Percentiles rank a stretch among this genome's conserved stretches.
Evolutionary conservation across 2,329 filamentous ascomycete species (phyloP).

Genomic region (Botrytis fragariae): DNA sequence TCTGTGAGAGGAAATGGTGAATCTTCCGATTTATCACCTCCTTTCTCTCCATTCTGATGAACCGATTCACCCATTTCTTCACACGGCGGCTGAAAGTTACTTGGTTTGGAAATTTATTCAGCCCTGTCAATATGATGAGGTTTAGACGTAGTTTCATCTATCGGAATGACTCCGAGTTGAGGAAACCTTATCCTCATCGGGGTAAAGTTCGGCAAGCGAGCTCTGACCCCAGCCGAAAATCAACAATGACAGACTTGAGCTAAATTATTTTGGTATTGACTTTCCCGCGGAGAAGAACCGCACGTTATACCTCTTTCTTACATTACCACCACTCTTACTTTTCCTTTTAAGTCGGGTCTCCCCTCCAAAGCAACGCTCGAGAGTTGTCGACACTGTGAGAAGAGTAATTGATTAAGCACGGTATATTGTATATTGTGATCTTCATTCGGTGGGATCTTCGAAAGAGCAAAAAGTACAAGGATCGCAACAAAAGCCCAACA

Average conservation of each 20-base stretch:
- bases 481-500: constrained; percentile 23
- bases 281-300: not conserved
- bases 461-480: constrained; percentile 4
- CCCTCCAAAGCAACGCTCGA: not conserved
- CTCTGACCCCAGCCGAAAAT: constrained; percentile 17
- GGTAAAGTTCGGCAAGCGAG: constrained; percentile 16
- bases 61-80: constrained; percentile 4
- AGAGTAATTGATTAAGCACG: not conserved
- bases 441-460: not conserved
- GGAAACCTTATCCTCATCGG: constrained; percentile 21
- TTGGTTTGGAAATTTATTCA: not conserved
- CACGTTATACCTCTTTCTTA: not conserved
- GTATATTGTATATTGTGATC: not conserved
- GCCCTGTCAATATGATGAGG: constrained; percentile 21
- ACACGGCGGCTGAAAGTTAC: constrained; percentile 21
- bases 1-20: constrained; percentile 59
- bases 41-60: constrained; percentile 4
- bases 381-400: not conserved
- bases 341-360: not conserved
- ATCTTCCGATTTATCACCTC: constrained; percentile 19
- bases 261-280: not conserved
- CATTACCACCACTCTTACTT: not conserved
- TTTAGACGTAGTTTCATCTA: not conserved
- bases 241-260: not conserved
- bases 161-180: not conserved